A percentile compares a stretch with the other conserved stretches of the same genome.
These are phyloP conservation scores for Termitomyces sp. DNA, from an alignment of 1,284 basidiomycete species.

Conservation along the genomic window DNA sequence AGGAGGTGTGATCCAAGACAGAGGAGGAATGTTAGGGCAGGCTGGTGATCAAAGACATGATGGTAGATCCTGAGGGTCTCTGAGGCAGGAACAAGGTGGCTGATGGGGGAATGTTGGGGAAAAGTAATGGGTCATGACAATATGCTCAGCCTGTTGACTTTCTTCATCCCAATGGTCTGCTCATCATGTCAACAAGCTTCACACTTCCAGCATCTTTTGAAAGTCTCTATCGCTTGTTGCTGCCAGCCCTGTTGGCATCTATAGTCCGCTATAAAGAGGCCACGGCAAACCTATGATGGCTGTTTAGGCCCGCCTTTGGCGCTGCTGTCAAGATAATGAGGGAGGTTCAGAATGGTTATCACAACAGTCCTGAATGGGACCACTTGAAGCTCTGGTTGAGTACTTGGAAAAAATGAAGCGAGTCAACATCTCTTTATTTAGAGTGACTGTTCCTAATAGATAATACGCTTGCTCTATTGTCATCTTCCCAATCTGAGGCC, in stretches of 20 bases:
- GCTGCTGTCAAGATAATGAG: conserved; percentile 42
- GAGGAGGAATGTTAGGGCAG: no score
- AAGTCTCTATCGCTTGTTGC: conserved; percentile 59
- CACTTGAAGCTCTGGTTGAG: conserved; percentile 39
- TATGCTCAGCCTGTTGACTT: background rate
- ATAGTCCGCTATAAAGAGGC: conserved; percentile 52
- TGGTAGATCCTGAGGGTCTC: no score
- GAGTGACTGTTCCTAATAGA: conserved; percentile 28
- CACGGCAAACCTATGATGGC: conserved; percentile 38
- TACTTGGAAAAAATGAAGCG: conserved; percentile 47
- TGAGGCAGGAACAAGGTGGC: no score
- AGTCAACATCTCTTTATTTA: conserved; percentile 14
- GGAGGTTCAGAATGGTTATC: conserved; percentile 31
- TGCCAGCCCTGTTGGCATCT: conserved; percentile 55
- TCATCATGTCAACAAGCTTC: conserved; percentile 9
- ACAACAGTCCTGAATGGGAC: conserved; percentile 26
- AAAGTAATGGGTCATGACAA: no score
- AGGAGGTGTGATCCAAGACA: no score
- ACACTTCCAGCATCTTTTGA: conserved; percentile 50
- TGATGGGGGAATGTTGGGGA: no score
- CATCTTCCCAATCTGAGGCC: conserved; percentile 53
- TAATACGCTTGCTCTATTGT: conserved; percentile 49
- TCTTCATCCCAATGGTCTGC: background rate
- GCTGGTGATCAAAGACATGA: no score
- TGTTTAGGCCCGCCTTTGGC: conserved; percentile 57